A percentile compares a stretch with the other conserved stretches of the same genome.
Conservation (phyloP, 805 yeast genomes). For the Candida maltosa region DNA sequence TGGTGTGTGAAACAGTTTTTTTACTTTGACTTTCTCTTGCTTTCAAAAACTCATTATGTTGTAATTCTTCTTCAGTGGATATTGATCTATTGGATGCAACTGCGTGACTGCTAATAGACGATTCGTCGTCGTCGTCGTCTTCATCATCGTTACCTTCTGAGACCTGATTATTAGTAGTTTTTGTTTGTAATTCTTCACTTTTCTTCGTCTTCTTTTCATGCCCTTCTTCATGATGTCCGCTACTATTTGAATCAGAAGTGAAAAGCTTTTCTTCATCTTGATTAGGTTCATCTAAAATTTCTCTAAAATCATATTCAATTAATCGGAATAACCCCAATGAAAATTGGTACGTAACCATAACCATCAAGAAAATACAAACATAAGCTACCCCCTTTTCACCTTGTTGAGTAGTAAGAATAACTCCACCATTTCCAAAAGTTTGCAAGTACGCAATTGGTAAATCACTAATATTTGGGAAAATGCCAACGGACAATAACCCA, state of each 20-base stretch:
- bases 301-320: constrained; percentile 66
- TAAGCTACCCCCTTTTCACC: constrained; percentile 80
- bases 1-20: constrained; percentile 9
- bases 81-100: no score
- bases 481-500: constrained; percentile 68
- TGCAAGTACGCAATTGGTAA: constrained; percentile 82
- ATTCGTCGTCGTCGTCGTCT: constrained; percentile 1
- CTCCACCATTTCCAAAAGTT: constrained; percentile 62
- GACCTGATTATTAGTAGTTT: no score
- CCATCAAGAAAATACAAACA: constrained; percentile 70
- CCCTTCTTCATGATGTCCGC: not conserved
- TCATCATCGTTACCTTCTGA: not conserved
- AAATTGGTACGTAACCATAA: constrained; percentile 67
- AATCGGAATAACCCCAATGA: constrained; percentile 72
- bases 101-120: not conserved
- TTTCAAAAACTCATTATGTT: constrained; percentile 19
- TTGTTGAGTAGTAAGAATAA: constrained; percentile 51
- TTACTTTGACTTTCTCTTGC: constrained; percentile 9
- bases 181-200: no score
- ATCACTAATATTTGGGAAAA: constrained; percentile 78
- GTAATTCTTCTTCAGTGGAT: constrained; percentile 7
- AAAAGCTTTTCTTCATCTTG: no score
- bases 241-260: not conserved
- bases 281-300: no score
- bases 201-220: no score